Percentiles rank a stretch among this genome's conserved stretches.
These are phyloP conservation scores for Novymonas esmeraldas DNA, from an alignment of 208 protist genomes.

Conservation along the genomic window DNA sequence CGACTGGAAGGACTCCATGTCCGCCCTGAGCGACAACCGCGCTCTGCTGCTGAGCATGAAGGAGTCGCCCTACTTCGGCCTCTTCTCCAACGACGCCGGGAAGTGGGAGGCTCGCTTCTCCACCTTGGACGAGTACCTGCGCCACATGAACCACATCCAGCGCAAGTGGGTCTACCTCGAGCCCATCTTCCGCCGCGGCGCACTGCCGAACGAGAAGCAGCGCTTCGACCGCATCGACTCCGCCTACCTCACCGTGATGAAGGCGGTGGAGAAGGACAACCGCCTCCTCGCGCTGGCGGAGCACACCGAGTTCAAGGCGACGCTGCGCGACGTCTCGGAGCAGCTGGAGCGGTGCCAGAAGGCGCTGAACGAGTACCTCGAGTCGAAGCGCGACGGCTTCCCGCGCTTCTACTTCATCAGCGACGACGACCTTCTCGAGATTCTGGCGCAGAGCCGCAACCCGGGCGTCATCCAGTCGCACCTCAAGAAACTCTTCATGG, in stretches of 20 bases:
- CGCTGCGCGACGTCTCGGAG: conserved; percentile 91
- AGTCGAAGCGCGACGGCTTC: conserved; percentile 97
- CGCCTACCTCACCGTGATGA: conserved; percentile 95
- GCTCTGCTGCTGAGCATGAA: conserved; percentile 96
- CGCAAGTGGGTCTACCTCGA: conserved; percentile 99
- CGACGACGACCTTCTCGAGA: conserved; percentile 99
- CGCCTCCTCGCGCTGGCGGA: conserved; percentile 86
- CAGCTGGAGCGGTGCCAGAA: conserved; percentile 98
- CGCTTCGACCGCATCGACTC: conserved; percentile 96
- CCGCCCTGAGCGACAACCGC: conserved; percentile 96
- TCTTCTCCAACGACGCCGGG: conserved; percentile 92
- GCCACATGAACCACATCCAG: conserved; percentile 97
- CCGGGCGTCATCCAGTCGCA: conserved; percentile 97
- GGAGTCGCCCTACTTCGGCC: conserved; percentile 95
- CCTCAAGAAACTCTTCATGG: conserved; percentile 98
- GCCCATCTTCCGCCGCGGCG: conserved; percentile 97
- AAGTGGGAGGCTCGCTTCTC: conserved; percentile 94
- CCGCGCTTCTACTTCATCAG: conserved; percentile 99
- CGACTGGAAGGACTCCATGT: conserved; percentile 97
- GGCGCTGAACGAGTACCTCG: conserved; percentile 97
- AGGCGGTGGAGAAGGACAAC: conserved; percentile 73
- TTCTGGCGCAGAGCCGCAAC: conserved; percentile 96
- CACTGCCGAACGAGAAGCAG: conserved; percentile 95
- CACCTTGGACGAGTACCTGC: conserved; percentile 92
- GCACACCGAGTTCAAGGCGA: conserved; percentile 81